These are phyloP conservation scores for Cetradonia linearis DNA, from an alignment of 495 filamentous ascomycete species.

Conservation along the genomic window DNA sequence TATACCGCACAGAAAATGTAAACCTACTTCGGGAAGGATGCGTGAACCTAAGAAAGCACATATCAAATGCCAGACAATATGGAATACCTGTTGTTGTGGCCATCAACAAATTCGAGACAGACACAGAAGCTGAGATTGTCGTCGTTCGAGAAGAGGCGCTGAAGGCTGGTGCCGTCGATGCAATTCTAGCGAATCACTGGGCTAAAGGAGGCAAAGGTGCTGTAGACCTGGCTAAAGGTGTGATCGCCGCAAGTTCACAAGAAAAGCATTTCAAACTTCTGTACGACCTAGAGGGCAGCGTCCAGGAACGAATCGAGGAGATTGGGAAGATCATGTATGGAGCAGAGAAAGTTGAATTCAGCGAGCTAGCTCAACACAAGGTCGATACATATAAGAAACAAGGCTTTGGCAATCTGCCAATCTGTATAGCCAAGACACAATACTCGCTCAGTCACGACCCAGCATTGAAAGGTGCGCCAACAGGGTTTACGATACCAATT, in stretches of 20 bases:
- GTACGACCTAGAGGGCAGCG: constrained; percentile 67
- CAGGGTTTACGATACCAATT: constrained; percentile 91
- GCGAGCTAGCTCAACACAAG: constrained; percentile 88
- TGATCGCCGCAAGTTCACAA: constrained; percentile 72
- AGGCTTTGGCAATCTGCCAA: constrained; percentile 83
- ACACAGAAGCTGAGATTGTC: constrained; percentile 85
- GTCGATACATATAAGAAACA: constrained; percentile 89
- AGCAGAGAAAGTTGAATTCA: constrained; percentile 82
- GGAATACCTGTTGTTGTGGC: constrained; percentile 95
- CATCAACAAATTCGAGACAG: constrained; percentile 91
- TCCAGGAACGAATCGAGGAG: constrained; percentile 82
- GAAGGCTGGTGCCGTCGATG: constrained; percentile 86
- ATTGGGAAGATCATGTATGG: constrained; percentile 94
- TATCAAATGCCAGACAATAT: constrained; percentile 75
- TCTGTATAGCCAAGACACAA: constrained; percentile 96
- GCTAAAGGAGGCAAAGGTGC: constrained; percentile 90
- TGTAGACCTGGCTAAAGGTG: constrained; percentile 76
- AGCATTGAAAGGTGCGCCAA: constrained; percentile 88
- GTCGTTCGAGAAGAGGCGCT: constrained; percentile 83
- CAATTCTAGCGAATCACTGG: constrained; percentile 92
- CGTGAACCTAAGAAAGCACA: constrained; percentile 89
- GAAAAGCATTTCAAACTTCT: constrained; percentile 84
- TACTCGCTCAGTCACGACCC: constrained; percentile 95
- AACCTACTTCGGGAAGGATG: constrained; percentile 83
- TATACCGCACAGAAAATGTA: constrained; percentile 88